Evolutionary conservation across 768 basidiomycete genomes (phyloP).

Genomic region (Leucocoprinus birnbaumii): DNA sequence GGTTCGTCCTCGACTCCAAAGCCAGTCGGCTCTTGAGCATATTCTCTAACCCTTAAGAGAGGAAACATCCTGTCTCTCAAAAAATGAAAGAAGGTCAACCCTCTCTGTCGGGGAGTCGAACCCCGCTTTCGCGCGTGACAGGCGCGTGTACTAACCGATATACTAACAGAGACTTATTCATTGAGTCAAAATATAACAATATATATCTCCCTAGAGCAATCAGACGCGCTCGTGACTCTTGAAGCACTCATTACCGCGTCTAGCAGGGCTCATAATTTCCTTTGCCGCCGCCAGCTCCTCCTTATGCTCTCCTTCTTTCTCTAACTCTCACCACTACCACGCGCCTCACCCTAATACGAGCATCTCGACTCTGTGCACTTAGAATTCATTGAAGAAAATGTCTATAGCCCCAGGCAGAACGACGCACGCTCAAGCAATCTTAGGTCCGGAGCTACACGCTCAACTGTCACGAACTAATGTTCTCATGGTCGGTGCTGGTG

Average conservation of each 20-base stretch:
- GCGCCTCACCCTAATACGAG: neutral
- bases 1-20: too few species aligned
- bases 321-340: neutral
- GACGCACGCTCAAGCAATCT: slow-evolving; percentile 70
- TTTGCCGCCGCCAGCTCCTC: neutral
- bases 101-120: slow-evolving; percentile 16
- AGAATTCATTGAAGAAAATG: slow-evolving; percentile 24
- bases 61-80: neutral
- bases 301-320: neutral
- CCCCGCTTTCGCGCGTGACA: slow-evolving; percentile 17
- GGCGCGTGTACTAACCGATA: slow-evolving; percentile 17
- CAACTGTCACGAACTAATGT: slow-evolving; percentile 65
- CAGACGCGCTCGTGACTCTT: slow-evolving; percentile 2
- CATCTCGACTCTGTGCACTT: neutral
- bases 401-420: slow-evolving; percentile 48
- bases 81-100: neutral
- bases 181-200: neutral
- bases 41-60: too few species aligned
- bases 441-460: slow-evolving; percentile 69
- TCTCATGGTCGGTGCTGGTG: slow-evolving; percentile 91
- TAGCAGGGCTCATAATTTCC: neutral
- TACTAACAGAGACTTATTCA: slow-evolving; percentile 12
- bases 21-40: too few species aligned
- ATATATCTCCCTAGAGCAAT: too few species aligned
- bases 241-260: neutral